Evolutionary conservation across 306 rosid genomes (phyloP).

Genomic region (Notholithocarpus densiflorus): DNA sequence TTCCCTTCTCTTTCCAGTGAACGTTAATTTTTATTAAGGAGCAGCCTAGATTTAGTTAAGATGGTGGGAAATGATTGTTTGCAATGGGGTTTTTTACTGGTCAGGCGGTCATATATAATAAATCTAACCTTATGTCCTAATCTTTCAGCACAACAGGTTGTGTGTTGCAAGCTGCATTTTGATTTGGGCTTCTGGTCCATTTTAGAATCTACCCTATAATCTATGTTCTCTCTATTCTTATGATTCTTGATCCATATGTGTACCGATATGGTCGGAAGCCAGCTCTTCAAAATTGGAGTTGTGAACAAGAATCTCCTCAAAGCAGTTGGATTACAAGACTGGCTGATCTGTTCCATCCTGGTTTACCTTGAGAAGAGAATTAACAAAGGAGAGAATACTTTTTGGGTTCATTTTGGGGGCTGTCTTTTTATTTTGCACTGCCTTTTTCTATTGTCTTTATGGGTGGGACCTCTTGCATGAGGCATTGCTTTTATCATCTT

Average conservation of each 20-base stretch:
- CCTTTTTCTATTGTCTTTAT: constrained; percentile 60
- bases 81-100: too few relatives aligned
- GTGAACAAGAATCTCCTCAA: constrained; percentile 36
- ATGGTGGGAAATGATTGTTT: too few relatives aligned
- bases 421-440: constrained; percentile 64
- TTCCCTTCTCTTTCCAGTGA: too few relatives aligned
- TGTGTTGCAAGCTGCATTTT: constrained; percentile 87
- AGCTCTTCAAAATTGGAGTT: constrained; percentile 58
- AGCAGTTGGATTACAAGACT: constrained; percentile 20
- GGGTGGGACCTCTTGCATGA: constrained; percentile 84
- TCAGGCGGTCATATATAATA: too few relatives aligned
- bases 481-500: constrained; percentile 86
- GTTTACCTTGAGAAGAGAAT: constrained; percentile 40
- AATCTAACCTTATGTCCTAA: too few relatives aligned
- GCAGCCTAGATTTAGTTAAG: too few relatives aligned
- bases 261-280: constrained; percentile 62
- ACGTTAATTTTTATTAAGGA: too few relatives aligned
- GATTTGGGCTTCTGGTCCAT: constrained; percentile 95
- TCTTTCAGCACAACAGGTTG: constrained; percentile 50
- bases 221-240: constrained; percentile 66
- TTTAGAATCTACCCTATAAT: constrained; percentile 88
- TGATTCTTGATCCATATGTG: constrained; percentile 73
- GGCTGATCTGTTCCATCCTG: constrained; percentile 26
- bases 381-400: constrained; percentile 62
- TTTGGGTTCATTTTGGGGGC: constrained; percentile 70